Base-by-base conservation (phyloP, 306 rosid species). In the Hippophae gyantsensis region DNA sequence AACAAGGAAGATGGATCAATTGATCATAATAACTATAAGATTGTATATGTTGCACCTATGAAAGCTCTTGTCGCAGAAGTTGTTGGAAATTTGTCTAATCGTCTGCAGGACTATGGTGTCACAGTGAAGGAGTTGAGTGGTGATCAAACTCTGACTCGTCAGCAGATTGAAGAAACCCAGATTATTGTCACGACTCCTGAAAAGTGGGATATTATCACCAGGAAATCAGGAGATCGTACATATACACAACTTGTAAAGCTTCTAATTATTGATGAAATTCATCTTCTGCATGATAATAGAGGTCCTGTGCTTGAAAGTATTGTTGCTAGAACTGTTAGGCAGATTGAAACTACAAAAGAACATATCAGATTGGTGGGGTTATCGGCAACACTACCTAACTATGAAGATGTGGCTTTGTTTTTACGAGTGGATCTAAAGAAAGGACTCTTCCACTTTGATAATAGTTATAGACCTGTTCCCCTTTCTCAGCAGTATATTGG, bases 31-130 rank as follows among this genome's bases (percentile, higher is more conserved):
- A 82, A 79, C 7, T 92, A 92, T 71, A 92, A 92, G 70, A 85
- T 92, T 65, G 96, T 92, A 26, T 92, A 92, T 57, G 99, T 92
- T 67, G 99, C 96, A 0, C 99, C 99, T 32, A 92, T 92, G 99
- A 92, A 92, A 80, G 99, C 99, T 47, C 99, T 92, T 66, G 99
- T 92, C 32, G 93, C 99, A 45, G 99, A 92, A 76, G 90, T 92
- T 40, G 98, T 92, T 63, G 98, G 96, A 45, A 87, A 92, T 78
- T 66, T 92, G 71, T 85, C 98, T 59, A 89, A 92, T 60, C 84
- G 98, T 48, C 75, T 92, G 83, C 89, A 92, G 83, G 82, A 87
- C 9, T 87, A 85, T 71, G 90, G 79, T 69, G 89, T 90, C 54
- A 85, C 62, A 10, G 98, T 90, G 44, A 82, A 80, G 77, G 98